Base-by-base conservation (phyloP, 805 yeast species). In the Candida pseudofarinosa region DNA sequence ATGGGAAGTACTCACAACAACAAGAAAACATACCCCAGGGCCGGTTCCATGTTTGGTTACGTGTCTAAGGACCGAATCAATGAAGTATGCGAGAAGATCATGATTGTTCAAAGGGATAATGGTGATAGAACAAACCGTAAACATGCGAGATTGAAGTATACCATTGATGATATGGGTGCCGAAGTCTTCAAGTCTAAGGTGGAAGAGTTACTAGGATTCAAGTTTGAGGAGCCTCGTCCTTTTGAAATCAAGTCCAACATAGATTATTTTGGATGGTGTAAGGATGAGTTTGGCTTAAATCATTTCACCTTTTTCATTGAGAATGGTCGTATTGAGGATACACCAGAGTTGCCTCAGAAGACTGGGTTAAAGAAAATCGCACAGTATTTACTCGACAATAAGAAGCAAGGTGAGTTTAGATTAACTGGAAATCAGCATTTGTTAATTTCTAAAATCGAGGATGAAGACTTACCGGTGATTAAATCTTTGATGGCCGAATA, bases 1-100 rank as follows among this genome's bases (percentile, higher is more conserved):
- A 91, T 91, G 98, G 98, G 98, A 56, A 80, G 95, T 34, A 91
- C 98, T 12, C 98, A 91, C 65, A 91, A 90, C 76, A 91, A 91
- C 73, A 85, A 84, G 59, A 91, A 91, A 76, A 91, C 98, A 0
- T 91, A 91, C 62, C 98, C 98, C 56, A 80, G 98, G 69, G 80
- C 96, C 4, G 98, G 96, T 49, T 83, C 96, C 15, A 69, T 80
- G 66, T 77, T 91, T 51, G 98, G 98, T 19, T 91, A 70, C 58
- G 81, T 83, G 38, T 50, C 79, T 3, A 72, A 73, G 47, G 90
- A 83, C 39, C 78, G 88, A 62, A 75, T 88, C 38, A 81, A 80
- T 48, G 65, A 76, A 40, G 96, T 84, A 16, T 87, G 96, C 64
- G 97, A 91, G 66, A 87, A 87, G 73, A 77, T 91, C 52, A 84